Evolutionary conservation across 163 green algal genomes (phyloP).

Genomic region (Scenedesmus sp.): DNA sequence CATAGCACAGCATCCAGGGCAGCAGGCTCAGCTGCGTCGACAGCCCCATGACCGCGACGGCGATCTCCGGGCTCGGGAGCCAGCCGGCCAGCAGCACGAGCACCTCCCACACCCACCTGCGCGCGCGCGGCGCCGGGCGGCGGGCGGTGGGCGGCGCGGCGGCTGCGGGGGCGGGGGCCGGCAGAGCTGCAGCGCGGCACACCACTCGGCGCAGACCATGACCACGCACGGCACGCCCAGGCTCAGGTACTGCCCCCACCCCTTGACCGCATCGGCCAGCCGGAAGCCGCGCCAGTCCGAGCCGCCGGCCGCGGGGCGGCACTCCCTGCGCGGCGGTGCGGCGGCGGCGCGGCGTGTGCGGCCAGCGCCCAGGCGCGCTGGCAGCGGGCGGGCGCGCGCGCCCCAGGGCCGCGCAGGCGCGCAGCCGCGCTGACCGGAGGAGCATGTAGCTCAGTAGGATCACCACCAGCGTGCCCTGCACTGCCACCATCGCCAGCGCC

Average conservation of each 20-base stretch:
- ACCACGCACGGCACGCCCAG: constrained; percentile 54
- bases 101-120: constrained; percentile 58
- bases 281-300: constrained; percentile 17
- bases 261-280: constrained; percentile 13
- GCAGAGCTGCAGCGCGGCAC: too few relatives aligned
- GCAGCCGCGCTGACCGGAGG: background rate
- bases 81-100: constrained; percentile 57
- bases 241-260: constrained; percentile 53
- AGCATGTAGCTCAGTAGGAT: constrained; percentile 21
- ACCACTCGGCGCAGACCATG: constrained; percentile 58
- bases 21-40: constrained; percentile 48
- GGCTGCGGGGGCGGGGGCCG: too few relatives aligned
- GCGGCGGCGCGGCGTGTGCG: too few relatives aligned
- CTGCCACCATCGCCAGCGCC: background rate
- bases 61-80: constrained; percentile 55
- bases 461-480: constrained; percentile 1
- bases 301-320: background rate
- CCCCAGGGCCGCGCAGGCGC: too few relatives aligned
- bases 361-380: too few relatives aligned
- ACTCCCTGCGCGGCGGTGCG: background rate
- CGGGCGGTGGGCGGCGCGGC: too few relatives aligned
- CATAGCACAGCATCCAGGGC: constrained; percentile 58
- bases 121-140: too few relatives aligned
- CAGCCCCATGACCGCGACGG: constrained; percentile 62
- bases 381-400: too few relatives aligned